Conservation (phyloP, 208 protist genomes). For the Porcisia hertigi region DNA sequence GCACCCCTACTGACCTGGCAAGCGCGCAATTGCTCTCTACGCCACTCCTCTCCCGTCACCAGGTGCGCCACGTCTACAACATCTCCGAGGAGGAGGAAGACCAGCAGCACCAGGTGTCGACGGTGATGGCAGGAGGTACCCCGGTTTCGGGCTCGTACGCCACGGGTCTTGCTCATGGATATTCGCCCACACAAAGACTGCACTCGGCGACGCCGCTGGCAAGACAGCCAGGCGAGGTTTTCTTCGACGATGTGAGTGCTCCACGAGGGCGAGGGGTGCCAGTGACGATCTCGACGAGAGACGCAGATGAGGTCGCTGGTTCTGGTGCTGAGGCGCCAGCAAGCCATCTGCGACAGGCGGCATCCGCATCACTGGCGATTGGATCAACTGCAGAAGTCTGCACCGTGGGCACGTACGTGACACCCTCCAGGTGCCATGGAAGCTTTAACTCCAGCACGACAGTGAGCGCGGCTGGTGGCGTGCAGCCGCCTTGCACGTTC, state of each 20-base stretch:
- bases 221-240: constrained; percentile 1
- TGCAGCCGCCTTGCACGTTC: neutral
- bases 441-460: neutral
- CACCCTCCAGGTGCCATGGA: constrained; percentile 4
- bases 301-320: neutral
- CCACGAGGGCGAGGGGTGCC: neutral
- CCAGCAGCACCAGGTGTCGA: neutral
- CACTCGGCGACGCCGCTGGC: neutral
- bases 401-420: neutral
- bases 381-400: neutral
- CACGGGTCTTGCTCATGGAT: neutral
- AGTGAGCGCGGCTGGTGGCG: neutral
- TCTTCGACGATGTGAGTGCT: constrained; percentile 1
- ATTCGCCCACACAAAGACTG: neutral
- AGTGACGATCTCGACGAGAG: neutral
- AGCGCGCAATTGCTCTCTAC: neutral
- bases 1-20: neutral
- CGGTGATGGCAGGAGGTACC: neutral
- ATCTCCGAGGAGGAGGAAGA: constrained; percentile 3
- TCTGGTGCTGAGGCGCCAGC: neutral
- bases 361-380: neutral
- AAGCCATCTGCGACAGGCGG: neutral
- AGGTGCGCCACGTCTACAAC: constrained; percentile 4
- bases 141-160: neutral
- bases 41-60: neutral